A percentile compares a stretch with the other conserved stretches of the same genome.
These are phyloP conservation scores for Bretschneidera sinensis DNA, from an alignment of 345 rosid species.

Conservation along the genomic window DNA sequence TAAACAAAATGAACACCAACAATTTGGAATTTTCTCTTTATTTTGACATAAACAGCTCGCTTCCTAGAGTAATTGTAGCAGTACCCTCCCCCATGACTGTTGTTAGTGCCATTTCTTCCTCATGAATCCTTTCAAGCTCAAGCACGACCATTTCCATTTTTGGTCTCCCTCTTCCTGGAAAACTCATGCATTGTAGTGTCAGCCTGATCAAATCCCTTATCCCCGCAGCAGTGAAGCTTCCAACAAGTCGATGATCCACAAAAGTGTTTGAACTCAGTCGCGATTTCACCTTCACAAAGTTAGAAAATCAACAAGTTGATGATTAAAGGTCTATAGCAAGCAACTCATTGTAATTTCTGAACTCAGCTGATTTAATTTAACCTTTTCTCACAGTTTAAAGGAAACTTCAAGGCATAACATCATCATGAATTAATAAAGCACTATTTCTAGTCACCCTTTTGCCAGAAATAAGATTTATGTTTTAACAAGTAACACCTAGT, in stretches of 20 bases:
- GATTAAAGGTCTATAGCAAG: not conserved
- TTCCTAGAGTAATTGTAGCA: constrained; percentile 48
- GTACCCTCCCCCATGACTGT: constrained; percentile 57
- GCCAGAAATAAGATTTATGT: no score
- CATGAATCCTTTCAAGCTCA: constrained; percentile 50
- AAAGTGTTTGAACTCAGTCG: constrained; percentile 31
- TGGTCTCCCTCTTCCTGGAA: constrained; percentile 34
- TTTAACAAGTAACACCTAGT: no score
- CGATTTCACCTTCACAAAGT: constrained; percentile 36
- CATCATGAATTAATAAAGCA: not conserved
- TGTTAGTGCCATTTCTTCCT: constrained; percentile 47
- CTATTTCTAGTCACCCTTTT: not conserved
- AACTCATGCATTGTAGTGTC: constrained; percentile 38
- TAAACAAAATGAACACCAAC: constrained; percentile 6
- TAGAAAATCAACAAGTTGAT: not conserved
- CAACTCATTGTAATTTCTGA: not conserved
- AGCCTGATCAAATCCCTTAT: constrained; percentile 39
- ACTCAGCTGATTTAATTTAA: not conserved
- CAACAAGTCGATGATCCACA: constrained; percentile 47
- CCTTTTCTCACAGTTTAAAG: no score
- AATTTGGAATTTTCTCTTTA: constrained; percentile 2
- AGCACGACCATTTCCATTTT: constrained; percentile 42
- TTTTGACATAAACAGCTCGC: constrained; percentile 46
- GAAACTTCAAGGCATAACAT: no score
- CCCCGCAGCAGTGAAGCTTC: constrained; percentile 49